phyloP scores from a whole-genome alignment of 345 rosid species.

The Sisymbrium altissimum region DNA sequence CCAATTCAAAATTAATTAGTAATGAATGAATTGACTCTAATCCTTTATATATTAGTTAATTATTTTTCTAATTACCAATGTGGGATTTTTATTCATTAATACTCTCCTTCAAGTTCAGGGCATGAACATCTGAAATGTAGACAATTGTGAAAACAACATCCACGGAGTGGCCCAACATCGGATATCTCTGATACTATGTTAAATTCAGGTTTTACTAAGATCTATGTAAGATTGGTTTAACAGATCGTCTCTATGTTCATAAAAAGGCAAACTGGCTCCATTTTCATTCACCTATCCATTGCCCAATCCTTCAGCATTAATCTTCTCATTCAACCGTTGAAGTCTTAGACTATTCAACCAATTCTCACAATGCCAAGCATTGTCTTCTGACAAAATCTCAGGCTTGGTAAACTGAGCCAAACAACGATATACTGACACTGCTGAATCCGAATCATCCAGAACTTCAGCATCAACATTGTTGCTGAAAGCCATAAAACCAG shows the following conservation, averaged over 20 bases:
- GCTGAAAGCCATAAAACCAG: constrained; percentile 19
- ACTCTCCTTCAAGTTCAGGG: no score
- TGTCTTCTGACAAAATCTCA: constrained; percentile 80
- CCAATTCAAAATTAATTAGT: no score
- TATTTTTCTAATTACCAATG: no score
- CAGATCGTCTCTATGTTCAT: not conserved
- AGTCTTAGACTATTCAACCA: constrained; percentile 52
- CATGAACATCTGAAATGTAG: no score
- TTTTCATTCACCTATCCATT: not conserved
- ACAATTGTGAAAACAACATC: no score
- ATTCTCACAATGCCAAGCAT: constrained; percentile 95
- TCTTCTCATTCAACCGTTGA: constrained; percentile 42
- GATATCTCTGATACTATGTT: no score
- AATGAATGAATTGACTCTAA: no score
- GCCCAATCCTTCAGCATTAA: constrained; percentile 18
- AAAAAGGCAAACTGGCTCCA: not conserved
- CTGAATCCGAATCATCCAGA: constrained; percentile 78
- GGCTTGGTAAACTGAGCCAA: constrained; percentile 72
- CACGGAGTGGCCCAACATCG: no score
- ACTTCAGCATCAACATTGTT: constrained; percentile 61
- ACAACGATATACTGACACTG: constrained; percentile 84
- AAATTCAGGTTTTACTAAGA: no score
- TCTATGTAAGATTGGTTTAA: not conserved
- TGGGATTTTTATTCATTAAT: no score
- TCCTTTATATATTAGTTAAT: no score